phyloP scores from a whole-genome alignment of 139 green algal species.

The Chlamydomonas asymmetrica region DNA sequence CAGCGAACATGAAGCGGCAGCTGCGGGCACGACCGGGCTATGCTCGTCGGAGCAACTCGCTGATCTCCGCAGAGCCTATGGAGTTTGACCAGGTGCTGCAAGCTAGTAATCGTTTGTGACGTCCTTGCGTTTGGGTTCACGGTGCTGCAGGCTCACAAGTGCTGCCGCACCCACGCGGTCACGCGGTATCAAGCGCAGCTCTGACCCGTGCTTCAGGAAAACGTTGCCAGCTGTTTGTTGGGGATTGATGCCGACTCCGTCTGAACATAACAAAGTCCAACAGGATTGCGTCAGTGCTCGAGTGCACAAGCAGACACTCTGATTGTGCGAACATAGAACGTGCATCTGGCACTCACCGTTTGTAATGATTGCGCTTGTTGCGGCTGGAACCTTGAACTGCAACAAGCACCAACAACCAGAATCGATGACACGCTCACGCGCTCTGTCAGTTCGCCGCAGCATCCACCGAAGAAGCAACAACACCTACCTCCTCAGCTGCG shows the following conservation, averaged over 20 bases:
- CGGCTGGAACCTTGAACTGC: slow-evolving; percentile 91
- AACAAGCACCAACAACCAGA: slow-evolving; percentile 7
- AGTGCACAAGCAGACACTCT: neutral
- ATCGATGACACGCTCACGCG: neutral
- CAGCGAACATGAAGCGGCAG: too few species aligned
- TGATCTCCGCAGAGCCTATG: too few species aligned
- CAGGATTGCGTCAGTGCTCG: too few species aligned
- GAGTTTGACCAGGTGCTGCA: too few species aligned
- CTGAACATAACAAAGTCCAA: slow-evolving; percentile 36
- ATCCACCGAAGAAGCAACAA: neutral
- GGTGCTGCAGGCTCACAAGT: too few species aligned
- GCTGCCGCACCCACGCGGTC: slow-evolving; percentile 81
- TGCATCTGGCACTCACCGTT: slow-evolving; percentile 66
- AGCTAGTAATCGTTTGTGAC: too few species aligned
- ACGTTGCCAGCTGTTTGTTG: slow-evolving; percentile 93
- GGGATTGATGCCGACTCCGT: slow-evolving; percentile 98
- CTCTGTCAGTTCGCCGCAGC: neutral
- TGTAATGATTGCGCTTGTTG: slow-evolving; percentile 96
- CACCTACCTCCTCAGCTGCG: slow-evolving; percentile 91
- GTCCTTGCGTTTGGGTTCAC: too few species aligned
- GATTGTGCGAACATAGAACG: neutral
- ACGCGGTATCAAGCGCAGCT: slow-evolving; percentile 91
- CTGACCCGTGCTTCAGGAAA: slow-evolving; percentile 95
- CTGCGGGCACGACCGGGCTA: too few species aligned
- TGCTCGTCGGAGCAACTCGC: too few species aligned